Evolutionary conservation across 805 yeast genomes (phyloP), one percentile per base, ranked within the genome.

Genomic region (Kluyveromyces aestuarii): DNA sequence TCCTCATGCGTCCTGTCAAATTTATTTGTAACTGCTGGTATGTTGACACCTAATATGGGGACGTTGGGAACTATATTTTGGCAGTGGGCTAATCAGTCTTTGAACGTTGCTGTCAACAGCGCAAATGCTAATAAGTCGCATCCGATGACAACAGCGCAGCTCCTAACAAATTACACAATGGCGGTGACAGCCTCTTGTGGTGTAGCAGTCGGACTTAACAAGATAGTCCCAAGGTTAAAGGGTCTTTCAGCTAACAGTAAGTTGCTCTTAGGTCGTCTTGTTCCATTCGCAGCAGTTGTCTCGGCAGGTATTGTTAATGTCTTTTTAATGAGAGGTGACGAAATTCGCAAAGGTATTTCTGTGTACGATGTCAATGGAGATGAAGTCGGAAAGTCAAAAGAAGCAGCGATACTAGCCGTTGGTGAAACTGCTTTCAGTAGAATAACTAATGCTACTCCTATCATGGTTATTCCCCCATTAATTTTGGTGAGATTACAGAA

Each of bases 221-320:
- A 95, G 19, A 61, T 89, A 30, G 97, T 93, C n/a, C 98, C 98
- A 17, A 77, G 84, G 54, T 72, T 93, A 60, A 84, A 77, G 57
- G 72, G 75, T 35, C 62, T 93, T n/a, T 66, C 77, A n/a, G 81
- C 95, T 1, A 72, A 72, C 50, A 80, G 97, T 2, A 81, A 74
- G 61, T 69, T 83, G 56, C 74, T 90, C 30, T 68, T 93, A 48
- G 83, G 90, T 40, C 82, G 99, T 56, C 74, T 93, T 49, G 96
- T 93, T 11, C 99, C 99, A 7, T 93, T 93, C 71, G 98, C 98
- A 0, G 99, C 99, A 1, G 99, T 93, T 36, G 97, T 90, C 1
- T 82, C 93, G 46, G 99, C 99, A 1, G 98, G 99, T 63, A 74
- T 93, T 35, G 95, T 89, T 38, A 93, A 93, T 57, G 96, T 93